Evolutionary conservation across 2,329 filamentous ascomycete species (phyloP).

Genomic region (Nemania bipapillata): DNA sequence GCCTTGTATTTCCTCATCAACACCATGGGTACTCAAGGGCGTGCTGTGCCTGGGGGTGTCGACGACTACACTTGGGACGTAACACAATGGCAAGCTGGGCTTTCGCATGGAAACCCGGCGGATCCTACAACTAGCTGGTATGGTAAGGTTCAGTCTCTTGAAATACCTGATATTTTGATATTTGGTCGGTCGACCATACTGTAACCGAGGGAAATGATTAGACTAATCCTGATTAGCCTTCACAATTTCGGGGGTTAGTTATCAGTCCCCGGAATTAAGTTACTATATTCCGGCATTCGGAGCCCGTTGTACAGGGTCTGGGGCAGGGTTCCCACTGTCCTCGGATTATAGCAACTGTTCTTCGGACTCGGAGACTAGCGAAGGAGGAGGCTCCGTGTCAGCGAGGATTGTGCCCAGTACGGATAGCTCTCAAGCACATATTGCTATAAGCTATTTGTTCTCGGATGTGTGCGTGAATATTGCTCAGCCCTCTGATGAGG

Average conservation of each 20-base stretch:
- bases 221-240: constrained; percentile 16
- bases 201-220: background rate
- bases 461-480: constrained; percentile 25
- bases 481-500: background rate
- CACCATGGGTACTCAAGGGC: constrained; percentile 9
- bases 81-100: constrained; percentile 34
- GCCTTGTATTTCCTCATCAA: constrained; percentile 4
- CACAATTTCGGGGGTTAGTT: constrained; percentile 15
- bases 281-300: constrained; percentile 31
- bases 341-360: constrained; percentile 31
- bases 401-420: constrained; percentile 28
- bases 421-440: constrained; percentile 28
- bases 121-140: constrained; percentile 32
- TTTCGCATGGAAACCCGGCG: constrained; percentile 35
- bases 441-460: constrained; percentile 33
- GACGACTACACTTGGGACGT: constrained; percentile 26
- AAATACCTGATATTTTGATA: background rate
- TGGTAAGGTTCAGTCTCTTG: constrained; percentile 14
- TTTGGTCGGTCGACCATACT: background rate
- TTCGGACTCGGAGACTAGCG: constrained; percentile 3
- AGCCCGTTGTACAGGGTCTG: constrained; percentile 23
- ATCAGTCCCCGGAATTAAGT: constrained; percentile 1
- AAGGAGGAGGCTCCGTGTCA: constrained; percentile 15
- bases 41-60: background rate
- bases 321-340: constrained; percentile 25